Evolutionary conservation across 805 yeast species (phyloP), one percentile per base, ranked within the genome.

Genomic region (Ogataea pini): DNA sequence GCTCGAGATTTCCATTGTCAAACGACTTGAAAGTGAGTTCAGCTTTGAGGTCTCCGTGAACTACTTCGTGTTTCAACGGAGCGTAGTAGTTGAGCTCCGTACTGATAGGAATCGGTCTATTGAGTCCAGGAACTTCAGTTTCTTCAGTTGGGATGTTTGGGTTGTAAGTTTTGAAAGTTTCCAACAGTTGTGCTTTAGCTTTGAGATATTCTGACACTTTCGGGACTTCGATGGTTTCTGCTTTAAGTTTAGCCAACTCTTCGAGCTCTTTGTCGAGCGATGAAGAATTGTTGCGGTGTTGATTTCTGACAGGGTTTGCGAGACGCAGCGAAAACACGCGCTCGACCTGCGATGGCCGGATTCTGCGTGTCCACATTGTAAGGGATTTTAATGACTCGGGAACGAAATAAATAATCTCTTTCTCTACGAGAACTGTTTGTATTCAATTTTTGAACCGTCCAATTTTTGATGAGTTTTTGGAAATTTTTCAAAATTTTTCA

Each of bases 21-120:
- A 79, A 86, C 8, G 92, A 85, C 55, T 86, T 79, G 57, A 92
- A 75, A 39, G 80, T 81, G 36, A 92, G 62, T 52, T 81, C 86
- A n/a, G 95, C 95, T 17, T 85, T 90, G 49, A 82, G 72, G 63
- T 88, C 82, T 3, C 94, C 91, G 58, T 87, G 79, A 25, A 80
- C 81, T 25, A 77, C 71, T 34, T 82, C 78, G 49, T 84, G 80
- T 61, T 79, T 80, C 52, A 90, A 61, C 1, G 98, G 97, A 28
- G 89, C 87, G 63, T 83, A 84, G 65, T 88, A 82, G 56, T 86
- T 82, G 40, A 92, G 78, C 62, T 86, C 89, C 2, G 89, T 94
- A 62, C 84, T 89, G 47, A 89, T 70, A n/a, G 98, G 97, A 18
- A 86, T 64, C 3, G 96, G 95, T 34, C 78, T 67, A 18, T 70